Evolutionary conservation across 345 rosid genomes (phyloP), one percentile per base, ranked within the genome.

Genomic region (Eucalyptus viminalis): DNA sequence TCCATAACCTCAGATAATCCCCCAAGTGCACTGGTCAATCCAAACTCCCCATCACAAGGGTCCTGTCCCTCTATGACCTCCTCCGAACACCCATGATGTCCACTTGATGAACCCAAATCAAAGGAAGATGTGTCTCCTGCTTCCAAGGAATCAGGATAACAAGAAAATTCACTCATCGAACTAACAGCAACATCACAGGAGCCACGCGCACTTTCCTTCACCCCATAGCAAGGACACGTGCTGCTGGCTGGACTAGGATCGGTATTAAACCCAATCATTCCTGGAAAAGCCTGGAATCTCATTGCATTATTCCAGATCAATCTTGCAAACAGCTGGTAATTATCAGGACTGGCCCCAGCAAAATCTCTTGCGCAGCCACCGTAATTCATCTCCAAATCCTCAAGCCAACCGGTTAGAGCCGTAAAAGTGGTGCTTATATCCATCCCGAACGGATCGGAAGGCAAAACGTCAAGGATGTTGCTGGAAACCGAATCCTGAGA

Each of bases 391-490:
- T 98, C 97, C 95, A 96, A 90, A 89, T 96, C 98, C 94, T 94
- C 97, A 76, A 98, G 98, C 97, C 97, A 97, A 53, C 99, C 97
- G 14, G 96, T 94, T 50, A 96, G 93, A 2, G 99, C 98, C 2
- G 97, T 97, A 88, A 98, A 92, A 27, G 99, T 96, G 47, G 94
- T 92, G 90, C 90, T 93, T 76, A 98, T 96, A 89, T 98, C 97
- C 98, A 96, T 96, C 60, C 96, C 99, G 88, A 98, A 98, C 5
- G 99, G 99, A 97, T 97, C 99, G 4, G 97, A 93, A 1, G 98
- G 99, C 95, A 97, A 91, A 92, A 96, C 93, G 91, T 97, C 99
- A 86, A 98, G 93, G 89, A 98, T 94, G 88, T 97, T 98, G 65
- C 92, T 92, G 49, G 97, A 94, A 91, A 94, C 92, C 14, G 97